These are phyloP conservation scores for Puccinellia tenuiflora DNA, from an alignment of 176 grass and related monocot genomes.

Conservation along the genomic window DNA sequence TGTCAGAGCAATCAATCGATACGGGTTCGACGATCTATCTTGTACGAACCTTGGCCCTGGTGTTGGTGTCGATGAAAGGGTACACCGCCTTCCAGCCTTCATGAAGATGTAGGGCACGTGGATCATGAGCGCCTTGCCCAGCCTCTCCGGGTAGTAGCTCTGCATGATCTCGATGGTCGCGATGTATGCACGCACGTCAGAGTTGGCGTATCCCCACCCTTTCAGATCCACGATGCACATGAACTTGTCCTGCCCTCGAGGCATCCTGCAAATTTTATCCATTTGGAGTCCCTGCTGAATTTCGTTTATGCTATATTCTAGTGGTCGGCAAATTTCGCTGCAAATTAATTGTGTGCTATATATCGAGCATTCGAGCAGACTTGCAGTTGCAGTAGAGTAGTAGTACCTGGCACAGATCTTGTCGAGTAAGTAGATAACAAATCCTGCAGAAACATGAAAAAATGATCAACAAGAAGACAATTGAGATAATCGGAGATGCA, in stretches of 20 bases:
- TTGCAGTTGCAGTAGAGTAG: no score
- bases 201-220: conserved; percentile 71
- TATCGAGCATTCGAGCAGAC: no score
- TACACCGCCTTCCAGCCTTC: conserved; percentile 74
- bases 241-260: conserved; percentile 67
- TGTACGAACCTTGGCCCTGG: conserved; percentile 44
- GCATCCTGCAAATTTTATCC: conserved; percentile 29
- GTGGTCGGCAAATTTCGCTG: no score
- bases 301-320: no score
- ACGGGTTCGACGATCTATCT: no score
- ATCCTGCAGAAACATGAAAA: conserved; percentile 33
- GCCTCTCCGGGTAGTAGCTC: conserved; percentile 74
- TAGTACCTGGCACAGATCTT: conserved; percentile 40
- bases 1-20: no score
- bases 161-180: conserved; percentile 73
- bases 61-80: conserved; percentile 68
- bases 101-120: conserved; percentile 74
- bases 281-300: no score
- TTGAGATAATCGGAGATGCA: not conserved
- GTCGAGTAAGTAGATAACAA: conserved; percentile 54
- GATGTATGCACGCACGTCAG: conserved; percentile 47
- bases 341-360: no score
- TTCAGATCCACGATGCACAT: conserved; percentile 61
- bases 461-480: not conserved
- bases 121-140: conserved; percentile 58